Percentiles rank a stretch among this genome's conserved stretches.
Conservation (phyloP, 805 yeast species). For the Hanseniaspora jakobsenii region DNA sequence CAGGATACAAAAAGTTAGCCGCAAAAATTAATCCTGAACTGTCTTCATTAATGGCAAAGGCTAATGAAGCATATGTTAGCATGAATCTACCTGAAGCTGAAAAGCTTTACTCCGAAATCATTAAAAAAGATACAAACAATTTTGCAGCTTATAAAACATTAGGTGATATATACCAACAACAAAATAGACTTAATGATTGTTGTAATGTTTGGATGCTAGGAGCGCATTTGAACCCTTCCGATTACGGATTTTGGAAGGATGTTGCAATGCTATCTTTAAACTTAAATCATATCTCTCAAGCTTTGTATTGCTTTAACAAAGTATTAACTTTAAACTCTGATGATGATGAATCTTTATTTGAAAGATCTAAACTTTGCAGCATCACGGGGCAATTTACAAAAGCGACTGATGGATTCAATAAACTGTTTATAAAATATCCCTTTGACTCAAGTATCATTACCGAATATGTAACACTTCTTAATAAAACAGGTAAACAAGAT, state of each 20-base stretch:
- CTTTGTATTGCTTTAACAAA: constrained; percentile 62
- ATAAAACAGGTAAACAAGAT: constrained; percentile 43
- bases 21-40: constrained; percentile 60
- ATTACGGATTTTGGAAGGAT: constrained; percentile 63
- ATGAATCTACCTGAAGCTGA: constrained; percentile 49
- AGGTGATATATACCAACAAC: constrained; percentile 67
- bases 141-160: constrained; percentile 76
- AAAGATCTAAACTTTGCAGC: constrained; percentile 55
- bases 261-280: constrained; percentile 59
- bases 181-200: constrained; percentile 57
- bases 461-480: constrained; percentile 44
- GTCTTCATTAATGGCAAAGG: constrained; percentile 49
- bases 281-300: constrained; percentile 60
- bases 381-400: constrained; percentile 55
- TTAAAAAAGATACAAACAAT: constrained; percentile 63
- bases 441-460: constrained; percentile 46
- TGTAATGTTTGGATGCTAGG: constrained; percentile 74
- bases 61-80: constrained; percentile 68
- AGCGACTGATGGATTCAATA: constrained; percentile 63
- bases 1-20: constrained; percentile 25
- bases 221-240: constrained; percentile 64
- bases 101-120: constrained; percentile 51
- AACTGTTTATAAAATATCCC: constrained; percentile 45
- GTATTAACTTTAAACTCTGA: constrained; percentile 43
- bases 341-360: constrained; percentile 45